These are phyloP conservation scores for Calocera cornea DNA, from an alignment of 768 basidiomycete genomes.

Conservation along the genomic window DNA sequence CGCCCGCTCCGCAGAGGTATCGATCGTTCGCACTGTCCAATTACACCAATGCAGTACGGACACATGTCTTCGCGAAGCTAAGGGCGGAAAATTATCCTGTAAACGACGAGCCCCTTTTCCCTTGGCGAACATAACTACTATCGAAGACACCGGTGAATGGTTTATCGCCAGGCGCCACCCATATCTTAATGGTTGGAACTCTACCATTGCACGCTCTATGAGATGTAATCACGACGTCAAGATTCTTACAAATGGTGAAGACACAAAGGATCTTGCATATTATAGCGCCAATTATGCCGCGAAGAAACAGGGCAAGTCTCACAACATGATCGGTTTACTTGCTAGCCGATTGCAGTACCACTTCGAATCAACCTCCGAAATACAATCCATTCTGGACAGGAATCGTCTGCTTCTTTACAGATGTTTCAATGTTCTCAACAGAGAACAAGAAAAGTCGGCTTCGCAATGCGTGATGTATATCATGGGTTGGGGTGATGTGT, in stretches of 20 bases:
- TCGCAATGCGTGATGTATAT: neutral
- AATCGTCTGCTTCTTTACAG: neutral
- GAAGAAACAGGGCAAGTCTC: constrained; percentile 27
- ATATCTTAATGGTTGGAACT: constrained; percentile 20
- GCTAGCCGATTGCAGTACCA: constrained; percentile 25
- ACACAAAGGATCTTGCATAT: constrained; percentile 25
- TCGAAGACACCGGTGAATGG: constrained; percentile 17
- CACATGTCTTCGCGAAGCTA: constrained; percentile 16
- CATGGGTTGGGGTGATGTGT: neutral
- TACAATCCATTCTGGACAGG: constrained; percentile 12
- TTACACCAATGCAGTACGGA: constrained; percentile 23
- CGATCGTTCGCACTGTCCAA: constrained; percentile 22
- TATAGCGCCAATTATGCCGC: constrained; percentile 27
- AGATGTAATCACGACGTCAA: constrained; percentile 34
- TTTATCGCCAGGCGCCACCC: constrained; percentile 9
- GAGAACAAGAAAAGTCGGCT: neutral
- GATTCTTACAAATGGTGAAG: constrained; percentile 26
- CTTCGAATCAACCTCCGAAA: constrained; percentile 7
- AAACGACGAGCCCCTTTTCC: constrained; percentile 23
- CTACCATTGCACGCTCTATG: constrained; percentile 16
- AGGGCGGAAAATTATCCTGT: constrained; percentile 19
- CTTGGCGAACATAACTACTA: constrained; percentile 6
- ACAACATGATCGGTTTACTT: constrained; percentile 29
- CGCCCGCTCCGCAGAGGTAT: too few relatives aligned
- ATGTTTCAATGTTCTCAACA: neutral